Conservation (phyloP, 352 stramenopile genomes). For the Globisporangium emineosum region DNA sequence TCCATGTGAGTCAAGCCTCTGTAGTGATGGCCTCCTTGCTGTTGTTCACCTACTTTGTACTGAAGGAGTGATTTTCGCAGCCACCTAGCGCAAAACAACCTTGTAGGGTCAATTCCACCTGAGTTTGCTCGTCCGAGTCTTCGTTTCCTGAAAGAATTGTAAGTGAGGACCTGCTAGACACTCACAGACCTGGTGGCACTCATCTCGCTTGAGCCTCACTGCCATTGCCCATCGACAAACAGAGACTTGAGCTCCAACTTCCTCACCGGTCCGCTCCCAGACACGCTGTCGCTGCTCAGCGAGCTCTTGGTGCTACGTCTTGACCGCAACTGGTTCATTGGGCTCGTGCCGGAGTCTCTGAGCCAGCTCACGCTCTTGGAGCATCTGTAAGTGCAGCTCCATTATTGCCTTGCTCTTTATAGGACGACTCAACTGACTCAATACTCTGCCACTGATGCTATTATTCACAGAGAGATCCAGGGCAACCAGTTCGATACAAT, state of each 20-base stretch:
- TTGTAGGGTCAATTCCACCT: slow-evolving; percentile 47
- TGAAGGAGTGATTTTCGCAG: slow-evolving; percentile 11
- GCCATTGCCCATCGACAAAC: not conserved
- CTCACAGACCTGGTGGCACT: not conserved
- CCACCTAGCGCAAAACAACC: slow-evolving; percentile 58
- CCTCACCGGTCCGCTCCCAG: slow-evolving; percentile 43
- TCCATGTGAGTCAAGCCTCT: slow-evolving; percentile 33
- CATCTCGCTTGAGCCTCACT: not conserved
- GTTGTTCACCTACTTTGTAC: no score
- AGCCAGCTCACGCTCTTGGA: slow-evolving; percentile 41
- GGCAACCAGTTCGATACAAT: slow-evolving; percentile 47
- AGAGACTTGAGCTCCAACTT: slow-evolving; percentile 77
- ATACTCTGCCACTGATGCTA: not conserved
- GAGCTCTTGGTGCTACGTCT: slow-evolving; percentile 45
- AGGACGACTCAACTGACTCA: not conserved
- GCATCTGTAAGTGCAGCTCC: slow-evolving; percentile 42
- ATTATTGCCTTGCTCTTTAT: not conserved
- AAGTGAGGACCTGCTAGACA: slow-evolving; percentile 12
- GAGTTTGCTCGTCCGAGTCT: slow-evolving; percentile 51
- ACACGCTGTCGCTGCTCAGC: slow-evolving; percentile 38
- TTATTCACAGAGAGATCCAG: slow-evolving; percentile 43
- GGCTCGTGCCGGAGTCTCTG: slow-evolving; percentile 37
- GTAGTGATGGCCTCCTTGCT: no score
- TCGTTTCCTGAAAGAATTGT: slow-evolving; percentile 57
- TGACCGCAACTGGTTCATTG: slow-evolving; percentile 52